Evolutionary conservation across 2,329 filamentous ascomycete genomes (phyloP).

Genomic region (Aspergillus fijiensis): DNA sequence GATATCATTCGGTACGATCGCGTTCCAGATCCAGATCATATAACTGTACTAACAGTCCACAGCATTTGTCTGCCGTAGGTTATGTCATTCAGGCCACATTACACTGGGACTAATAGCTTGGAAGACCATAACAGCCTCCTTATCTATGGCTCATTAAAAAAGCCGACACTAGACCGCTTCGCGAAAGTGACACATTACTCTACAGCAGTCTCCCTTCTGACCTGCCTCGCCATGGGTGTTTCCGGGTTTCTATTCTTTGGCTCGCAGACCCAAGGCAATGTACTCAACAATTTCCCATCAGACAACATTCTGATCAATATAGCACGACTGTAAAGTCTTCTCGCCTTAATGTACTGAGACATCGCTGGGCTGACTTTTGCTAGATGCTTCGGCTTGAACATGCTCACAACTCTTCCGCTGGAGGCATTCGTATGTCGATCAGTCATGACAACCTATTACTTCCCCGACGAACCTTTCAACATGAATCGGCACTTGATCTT

Average conservation of each 20-base stretch:
- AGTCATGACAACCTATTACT: slow-evolving; percentile 88
- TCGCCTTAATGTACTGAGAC: background rate
- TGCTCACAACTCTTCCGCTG: slow-evolving; percentile 93
- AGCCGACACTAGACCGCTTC: slow-evolving; percentile 94
- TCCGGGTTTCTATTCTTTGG: slow-evolving; percentile 92
- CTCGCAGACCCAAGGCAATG: slow-evolving; percentile 86
- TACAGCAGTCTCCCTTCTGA: slow-evolving; percentile 84
- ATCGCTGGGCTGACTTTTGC: slow-evolving; percentile 20
- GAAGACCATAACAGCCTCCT: slow-evolving; percentile 89
- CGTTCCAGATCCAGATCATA: slow-evolving; percentile 1
- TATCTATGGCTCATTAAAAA: slow-evolving; percentile 93
- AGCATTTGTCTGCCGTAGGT: slow-evolving; percentile 67
- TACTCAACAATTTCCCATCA: slow-evolving; percentile 93
- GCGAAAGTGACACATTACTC: slow-evolving; percentile 90
- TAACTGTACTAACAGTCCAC: slow-evolving; percentile 32
- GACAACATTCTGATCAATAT: slow-evolving; percentile 94
- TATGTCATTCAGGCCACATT: background rate
- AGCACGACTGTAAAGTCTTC: slow-evolving; percentile 65
- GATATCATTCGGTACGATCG: slow-evolving; percentile 81
- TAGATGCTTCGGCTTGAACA: slow-evolving; percentile 91
- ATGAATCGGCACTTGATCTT: slow-evolving; percentile 82
- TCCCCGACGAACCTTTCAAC: slow-evolving; percentile 71
- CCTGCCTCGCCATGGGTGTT: slow-evolving; percentile 84
- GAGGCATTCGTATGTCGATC: slow-evolving; percentile 98
- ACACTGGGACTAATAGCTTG: slow-evolving; percentile 20